Evolutionary conservation across 2,329 filamentous ascomycete genomes (phyloP).

Genomic region (Lachnellula hyalina): DNA sequence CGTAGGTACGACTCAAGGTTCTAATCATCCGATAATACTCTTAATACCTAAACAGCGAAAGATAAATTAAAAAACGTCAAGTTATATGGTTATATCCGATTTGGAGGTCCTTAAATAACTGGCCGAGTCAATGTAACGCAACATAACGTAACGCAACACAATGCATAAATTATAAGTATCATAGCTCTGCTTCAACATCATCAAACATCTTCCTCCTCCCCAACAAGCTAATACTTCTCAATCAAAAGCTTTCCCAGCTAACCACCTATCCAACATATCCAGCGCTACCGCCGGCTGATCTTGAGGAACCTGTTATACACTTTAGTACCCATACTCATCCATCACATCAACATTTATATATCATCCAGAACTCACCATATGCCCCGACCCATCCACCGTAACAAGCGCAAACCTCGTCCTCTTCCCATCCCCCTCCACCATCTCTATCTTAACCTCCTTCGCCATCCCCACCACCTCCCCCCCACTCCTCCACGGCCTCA

Average conservation of each 20-base stretch:
- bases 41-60: no score
- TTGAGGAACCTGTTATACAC: slow-evolving; percentile 13
- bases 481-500: slow-evolving; percentile 19
- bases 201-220: neutral
- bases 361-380: slow-evolving; percentile 31
- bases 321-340: neutral
- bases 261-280: slow-evolving; percentile 21
- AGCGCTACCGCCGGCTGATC: slow-evolving; percentile 22
- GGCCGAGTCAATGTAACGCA: no score
- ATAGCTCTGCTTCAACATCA: neutral
- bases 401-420: slow-evolving; percentile 23
- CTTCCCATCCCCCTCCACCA: slow-evolving; percentile 17
- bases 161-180: neutral
- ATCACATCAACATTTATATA: neutral
- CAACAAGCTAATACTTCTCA: neutral
- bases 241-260: slow-evolving; percentile 15
- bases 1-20: no score
- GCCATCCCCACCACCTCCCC: slow-evolving; percentile 10
- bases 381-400: slow-evolving; percentile 36
- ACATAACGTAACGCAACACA: no score
- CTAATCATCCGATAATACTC: no score
- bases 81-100: no score
- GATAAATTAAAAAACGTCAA: no score
- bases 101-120: no score
- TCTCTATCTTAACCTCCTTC: slow-evolving; percentile 21